These are phyloP conservation scores for Clonostachys byssicola DNA, from an alignment of 2,329 filamentous ascomycete species.

Conservation along the genomic window DNA sequence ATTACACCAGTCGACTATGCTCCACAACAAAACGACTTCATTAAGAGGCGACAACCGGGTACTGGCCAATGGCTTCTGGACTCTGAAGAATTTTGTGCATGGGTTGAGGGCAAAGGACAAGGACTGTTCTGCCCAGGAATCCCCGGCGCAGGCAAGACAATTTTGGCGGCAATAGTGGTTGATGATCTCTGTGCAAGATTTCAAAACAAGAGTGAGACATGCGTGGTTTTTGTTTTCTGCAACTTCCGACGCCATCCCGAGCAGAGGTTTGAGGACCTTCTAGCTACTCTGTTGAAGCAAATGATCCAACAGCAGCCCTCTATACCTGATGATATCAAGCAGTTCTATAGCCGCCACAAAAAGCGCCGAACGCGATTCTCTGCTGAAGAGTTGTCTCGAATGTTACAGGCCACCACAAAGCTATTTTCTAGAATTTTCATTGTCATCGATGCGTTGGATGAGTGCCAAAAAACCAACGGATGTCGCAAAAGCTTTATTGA, in stretches of 20 bases:
- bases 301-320: constrained; percentile 13
- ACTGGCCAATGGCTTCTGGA: constrained; percentile 42
- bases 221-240: constrained; percentile 41
- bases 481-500: constrained; percentile 2
- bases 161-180: constrained; percentile 32
- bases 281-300: constrained; percentile 29
- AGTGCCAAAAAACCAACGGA: constrained; percentile 2
- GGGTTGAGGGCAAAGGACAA: constrained; percentile 14
- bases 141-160: constrained; percentile 44
- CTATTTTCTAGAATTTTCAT: constrained; percentile 5
- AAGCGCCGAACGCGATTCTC: constrained; percentile 1
- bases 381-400: not conserved
- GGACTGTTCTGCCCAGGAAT: constrained; percentile 41
- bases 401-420: not conserved
- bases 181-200: constrained; percentile 26
- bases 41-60: constrained; percentile 23
- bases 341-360: constrained; percentile 17
- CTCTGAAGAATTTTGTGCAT: constrained; percentile 24
- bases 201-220: constrained; percentile 11
- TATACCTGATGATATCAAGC: constrained; percentile 17
- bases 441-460: constrained; percentile 16
- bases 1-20: constrained; percentile 26
- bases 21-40: constrained; percentile 31
- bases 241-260: constrained; percentile 29
- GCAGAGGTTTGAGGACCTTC: constrained; percentile 22